A percentile compares a stretch with the other conserved stretches of the same genome.
phyloP scores from a whole-genome alignment of 768 basidiomycete genomes.

The Mycena belliarum region DNA sequence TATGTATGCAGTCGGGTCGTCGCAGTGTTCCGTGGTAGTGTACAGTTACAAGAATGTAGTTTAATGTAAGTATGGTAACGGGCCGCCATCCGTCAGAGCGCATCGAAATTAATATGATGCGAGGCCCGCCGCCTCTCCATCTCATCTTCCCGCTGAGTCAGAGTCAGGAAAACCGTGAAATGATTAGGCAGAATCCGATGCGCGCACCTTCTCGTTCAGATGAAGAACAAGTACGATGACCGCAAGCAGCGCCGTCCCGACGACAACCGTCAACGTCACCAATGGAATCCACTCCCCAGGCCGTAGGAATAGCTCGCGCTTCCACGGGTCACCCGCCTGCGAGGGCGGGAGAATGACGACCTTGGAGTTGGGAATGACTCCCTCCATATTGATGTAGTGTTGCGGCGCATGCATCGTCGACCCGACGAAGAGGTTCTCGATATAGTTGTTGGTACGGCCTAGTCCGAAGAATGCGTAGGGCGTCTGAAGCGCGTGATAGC shows the following conservation, averaged over 20 bases:
- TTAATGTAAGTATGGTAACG: not conserved
- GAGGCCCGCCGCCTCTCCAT: constrained; percentile 81
- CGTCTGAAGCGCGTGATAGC: constrained; percentile 86
- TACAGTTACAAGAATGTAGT: not conserved
- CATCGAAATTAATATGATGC: constrained; percentile 98
- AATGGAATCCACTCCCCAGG: constrained; percentile 98
- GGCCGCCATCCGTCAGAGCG: constrained; percentile 47
- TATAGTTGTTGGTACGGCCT: constrained; percentile 98
- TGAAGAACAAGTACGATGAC: constrained; percentile 85
- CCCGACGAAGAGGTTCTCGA: constrained; percentile 97
- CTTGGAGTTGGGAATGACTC: constrained; percentile 96
- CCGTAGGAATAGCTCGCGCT: constrained; percentile 43
- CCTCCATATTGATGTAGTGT: constrained; percentile 92
- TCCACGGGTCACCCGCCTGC: constrained; percentile 28
- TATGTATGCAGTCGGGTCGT: too few species aligned
- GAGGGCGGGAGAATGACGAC: constrained; percentile 87
- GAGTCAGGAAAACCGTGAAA: not conserved
- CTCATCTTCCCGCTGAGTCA: constrained; percentile 85
- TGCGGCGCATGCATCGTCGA: constrained; percentile 71
- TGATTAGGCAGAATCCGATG: not conserved
- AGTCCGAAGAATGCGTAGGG: constrained; percentile 97
- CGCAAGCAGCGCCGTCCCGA: constrained; percentile 70
- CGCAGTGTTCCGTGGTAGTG: not conserved
- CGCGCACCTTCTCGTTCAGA: constrained; percentile 85
- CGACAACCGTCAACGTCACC: constrained; percentile 89